Percentiles rank a stretch among this genome's conserved stretches.
Evolutionary conservation across 176 grass and related monocot species (phyloP).

Genomic region (Musa schizocarpa): DNA sequence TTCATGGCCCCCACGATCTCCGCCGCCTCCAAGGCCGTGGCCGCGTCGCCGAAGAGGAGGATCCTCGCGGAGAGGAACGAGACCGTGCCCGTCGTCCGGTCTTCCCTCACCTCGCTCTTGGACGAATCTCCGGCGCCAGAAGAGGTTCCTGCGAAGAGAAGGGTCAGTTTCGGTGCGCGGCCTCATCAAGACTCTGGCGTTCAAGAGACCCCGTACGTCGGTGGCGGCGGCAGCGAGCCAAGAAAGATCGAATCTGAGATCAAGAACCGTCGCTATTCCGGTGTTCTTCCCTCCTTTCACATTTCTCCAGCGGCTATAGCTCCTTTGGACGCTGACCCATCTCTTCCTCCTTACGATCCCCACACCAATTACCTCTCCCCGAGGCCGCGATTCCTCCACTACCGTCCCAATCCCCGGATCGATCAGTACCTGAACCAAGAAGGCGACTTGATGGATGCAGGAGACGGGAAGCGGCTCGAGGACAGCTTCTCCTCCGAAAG

Average conservation of each 20-base stretch:
- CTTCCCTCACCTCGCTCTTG: conserved; percentile 16
- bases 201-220: background rate
- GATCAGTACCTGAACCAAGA: conserved; percentile 23
- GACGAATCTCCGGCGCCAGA: conserved; percentile 20
- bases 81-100: background rate
- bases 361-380: conserved; percentile 85
- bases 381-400: conserved; percentile 73
- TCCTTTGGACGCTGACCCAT: conserved; percentile 10
- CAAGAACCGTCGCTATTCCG: background rate
- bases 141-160: background rate
- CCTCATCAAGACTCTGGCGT: background rate
- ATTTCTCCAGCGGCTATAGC: background rate
- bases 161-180: background rate
- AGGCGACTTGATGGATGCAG: background rate
- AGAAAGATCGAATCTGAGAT: background rate
- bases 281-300: background rate
- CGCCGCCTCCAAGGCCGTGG: conserved; percentile 58
- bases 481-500: conserved; percentile 51
- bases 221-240: background rate
- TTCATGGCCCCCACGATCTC: conserved; percentile 98
- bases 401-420: conserved; percentile 59
- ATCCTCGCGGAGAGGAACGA: conserved; percentile 64
- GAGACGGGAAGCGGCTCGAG: conserved; percentile 35
- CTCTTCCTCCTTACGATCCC: conserved; percentile 58
- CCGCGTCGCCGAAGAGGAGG: conserved; percentile 43